These are phyloP conservation scores for Papiliotrema nemorosa DNA, from an alignment of 1,284 basidiomycete species.

Conservation along the genomic window DNA sequence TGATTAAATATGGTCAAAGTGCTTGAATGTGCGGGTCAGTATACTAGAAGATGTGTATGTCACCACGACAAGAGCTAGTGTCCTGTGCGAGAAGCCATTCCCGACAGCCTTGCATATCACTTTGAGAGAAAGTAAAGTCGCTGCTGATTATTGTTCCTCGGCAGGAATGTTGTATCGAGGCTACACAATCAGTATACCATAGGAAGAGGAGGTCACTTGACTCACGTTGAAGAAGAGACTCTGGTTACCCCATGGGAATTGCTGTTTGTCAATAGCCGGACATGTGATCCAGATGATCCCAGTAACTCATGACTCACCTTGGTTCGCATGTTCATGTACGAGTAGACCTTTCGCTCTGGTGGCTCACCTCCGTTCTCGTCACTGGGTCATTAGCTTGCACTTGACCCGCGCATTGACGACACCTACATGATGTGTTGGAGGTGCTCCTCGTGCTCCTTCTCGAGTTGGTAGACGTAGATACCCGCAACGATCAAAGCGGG, in stretches of 20 bases:
- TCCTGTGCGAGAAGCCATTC: no score
- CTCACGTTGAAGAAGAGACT: constrained; percentile 48
- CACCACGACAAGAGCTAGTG: neutral
- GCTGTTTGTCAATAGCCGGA: constrained; percentile 12
- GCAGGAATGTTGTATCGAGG: constrained; percentile 39
- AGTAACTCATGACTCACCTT: constrained; percentile 25
- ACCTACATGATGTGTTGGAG: constrained; percentile 21
- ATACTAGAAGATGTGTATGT: no score
- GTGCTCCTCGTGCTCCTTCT: constrained; percentile 43
- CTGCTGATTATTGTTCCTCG: constrained; percentile 12
- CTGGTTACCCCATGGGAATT: constrained; percentile 47
- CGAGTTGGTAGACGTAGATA: constrained; percentile 42
- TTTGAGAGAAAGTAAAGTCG: neutral
- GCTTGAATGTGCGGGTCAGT: no score
- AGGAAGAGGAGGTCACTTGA: constrained; percentile 1
- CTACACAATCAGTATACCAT: no score
- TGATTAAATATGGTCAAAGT: no score
- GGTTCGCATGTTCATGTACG: constrained; percentile 46
- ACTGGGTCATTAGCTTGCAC: constrained; percentile 6
- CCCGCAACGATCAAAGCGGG: constrained; percentile 36
- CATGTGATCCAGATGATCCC: neutral
- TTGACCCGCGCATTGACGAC: neutral
- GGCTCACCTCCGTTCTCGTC: constrained; percentile 38
- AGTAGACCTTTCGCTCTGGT: constrained; percentile 39
- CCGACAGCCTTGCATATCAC: no score